Percentiles rank a stretch among this genome's conserved stretches.
These are phyloP conservation scores for grape (Vitis vinifera) DNA, from an alignment of 164 flowering plant genomes.

Conservation along the genomic window DNA sequence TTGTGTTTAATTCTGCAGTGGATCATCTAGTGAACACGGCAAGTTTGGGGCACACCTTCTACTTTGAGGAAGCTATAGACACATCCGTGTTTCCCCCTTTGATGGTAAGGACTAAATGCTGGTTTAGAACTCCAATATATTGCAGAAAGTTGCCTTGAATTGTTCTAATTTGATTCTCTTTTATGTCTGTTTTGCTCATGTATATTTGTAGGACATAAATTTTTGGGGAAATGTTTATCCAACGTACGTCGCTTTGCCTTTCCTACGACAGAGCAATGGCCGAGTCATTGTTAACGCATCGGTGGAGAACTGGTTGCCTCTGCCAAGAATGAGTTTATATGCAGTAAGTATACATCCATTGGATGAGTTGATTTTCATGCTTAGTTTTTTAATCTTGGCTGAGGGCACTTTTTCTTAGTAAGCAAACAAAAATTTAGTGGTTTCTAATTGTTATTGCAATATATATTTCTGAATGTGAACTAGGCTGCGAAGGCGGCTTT, in stretches of 20 bases:
- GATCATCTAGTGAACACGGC: constrained; percentile 93
- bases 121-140: not conserved
- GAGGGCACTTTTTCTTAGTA: not conserved
- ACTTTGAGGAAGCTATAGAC: constrained; percentile 76
- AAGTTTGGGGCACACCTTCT: constrained; percentile 84
- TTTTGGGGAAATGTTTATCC: constrained; percentile 99
- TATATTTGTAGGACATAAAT: constrained; percentile 69
- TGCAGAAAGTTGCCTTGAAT: not conserved
- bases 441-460: not conserved
- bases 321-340: constrained; percentile 91
- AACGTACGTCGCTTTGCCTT: constrained; percentile 81
- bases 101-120: constrained; percentile 46
- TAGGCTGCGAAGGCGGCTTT: constrained; percentile 94
- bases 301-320: constrained; percentile 85
- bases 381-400: not conserved
- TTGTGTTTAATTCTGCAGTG: constrained; percentile 42
- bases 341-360: constrained; percentile 49
- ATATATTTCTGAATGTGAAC: not conserved
- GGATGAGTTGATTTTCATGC: not conserved
- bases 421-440: not conserved
- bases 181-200: not conserved
- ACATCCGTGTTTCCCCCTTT: constrained; percentile 78
- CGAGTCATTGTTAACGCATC: constrained; percentile 84
- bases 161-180: not conserved
- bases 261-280: constrained; percentile 65